Evolutionary conservation across 805 yeast species (phyloP).

Genomic region (Yarrowia sp.): DNA sequence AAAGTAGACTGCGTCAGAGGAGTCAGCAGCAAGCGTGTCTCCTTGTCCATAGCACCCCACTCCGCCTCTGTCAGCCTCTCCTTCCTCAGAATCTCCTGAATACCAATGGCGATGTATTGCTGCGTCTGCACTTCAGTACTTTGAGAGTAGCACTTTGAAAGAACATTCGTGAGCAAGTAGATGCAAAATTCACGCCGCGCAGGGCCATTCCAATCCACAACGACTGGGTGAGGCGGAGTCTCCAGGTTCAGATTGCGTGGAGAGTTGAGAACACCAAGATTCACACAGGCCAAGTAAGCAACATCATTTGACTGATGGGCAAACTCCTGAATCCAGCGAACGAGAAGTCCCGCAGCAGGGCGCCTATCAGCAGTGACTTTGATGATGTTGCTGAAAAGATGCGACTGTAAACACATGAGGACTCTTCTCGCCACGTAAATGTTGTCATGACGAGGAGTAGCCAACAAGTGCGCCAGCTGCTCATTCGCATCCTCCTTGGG

Average conservation of each 20-base stretch:
- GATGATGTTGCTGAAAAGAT: not conserved
- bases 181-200: constrained; percentile 48
- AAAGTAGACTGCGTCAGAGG: constrained; percentile 45
- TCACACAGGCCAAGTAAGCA: constrained; percentile 1
- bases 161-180: constrained; percentile 59
- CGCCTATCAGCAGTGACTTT: not conserved
- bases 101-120: constrained; percentile 76
- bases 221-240: constrained; percentile 8
- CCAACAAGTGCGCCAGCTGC: not conserved
- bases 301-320: constrained; percentile 2
- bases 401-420: not conserved
- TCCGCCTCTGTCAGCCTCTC: not conserved
- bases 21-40: not conserved
- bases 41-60: not conserved
- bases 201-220: constrained; percentile 15
- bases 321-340: constrained; percentile 8
- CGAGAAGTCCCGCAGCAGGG: not conserved
- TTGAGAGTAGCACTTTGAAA: constrained; percentile 87
- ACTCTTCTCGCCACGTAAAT: constrained; percentile 6
- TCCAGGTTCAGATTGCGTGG: not conserved
- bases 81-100: constrained; percentile 61
- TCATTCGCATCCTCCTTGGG: not conserved
- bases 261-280: not conserved
- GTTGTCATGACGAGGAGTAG: not conserved
- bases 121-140: constrained; percentile 85